These are phyloP conservation scores for Phytophthora boehmeriae DNA, from an alignment of 352 stramenopile genomes.

Conservation along the genomic window DNA sequence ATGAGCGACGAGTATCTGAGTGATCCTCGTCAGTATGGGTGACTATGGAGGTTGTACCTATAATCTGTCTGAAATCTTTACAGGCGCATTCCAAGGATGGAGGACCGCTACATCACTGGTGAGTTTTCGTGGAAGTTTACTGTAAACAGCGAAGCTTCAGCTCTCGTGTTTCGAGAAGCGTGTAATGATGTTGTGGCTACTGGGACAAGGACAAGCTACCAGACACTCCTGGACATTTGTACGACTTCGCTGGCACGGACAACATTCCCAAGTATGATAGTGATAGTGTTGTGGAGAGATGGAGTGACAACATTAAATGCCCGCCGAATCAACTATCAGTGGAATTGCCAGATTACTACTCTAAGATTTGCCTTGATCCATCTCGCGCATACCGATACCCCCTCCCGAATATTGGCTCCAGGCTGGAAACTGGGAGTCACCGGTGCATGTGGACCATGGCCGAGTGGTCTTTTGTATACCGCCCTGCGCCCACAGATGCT, in stretches of 20 bases:
- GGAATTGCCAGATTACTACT: not conserved
- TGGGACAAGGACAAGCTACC: not conserved
- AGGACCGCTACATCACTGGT: not conserved
- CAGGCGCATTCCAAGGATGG: not conserved
- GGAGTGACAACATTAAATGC: not conserved
- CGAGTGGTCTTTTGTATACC: conserved; percentile 7
- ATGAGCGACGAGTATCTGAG: too few species aligned
- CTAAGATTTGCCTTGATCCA: not conserved
- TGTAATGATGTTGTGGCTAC: not conserved
- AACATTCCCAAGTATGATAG: not conserved
- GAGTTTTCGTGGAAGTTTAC: not conserved
- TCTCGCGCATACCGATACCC: not conserved
- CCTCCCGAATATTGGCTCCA: conserved; percentile 6
- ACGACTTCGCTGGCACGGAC: not conserved
- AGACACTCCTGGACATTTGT: not conserved
- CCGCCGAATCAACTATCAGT: not conserved
- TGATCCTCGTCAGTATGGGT: not conserved
- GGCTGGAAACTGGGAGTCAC: conserved; percentile 1
- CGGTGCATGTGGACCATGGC: conserved; percentile 7
- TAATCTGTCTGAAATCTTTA: not conserved
- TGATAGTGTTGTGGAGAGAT: not conserved
- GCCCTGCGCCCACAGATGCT: not conserved
- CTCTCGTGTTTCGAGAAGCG: not conserved
- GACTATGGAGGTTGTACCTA: not conserved
- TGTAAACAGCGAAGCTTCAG: not conserved